phyloP scores from a whole-genome alignment of 2,329 filamentous ascomycete species.

The Orbilia brochopaga region DNA sequence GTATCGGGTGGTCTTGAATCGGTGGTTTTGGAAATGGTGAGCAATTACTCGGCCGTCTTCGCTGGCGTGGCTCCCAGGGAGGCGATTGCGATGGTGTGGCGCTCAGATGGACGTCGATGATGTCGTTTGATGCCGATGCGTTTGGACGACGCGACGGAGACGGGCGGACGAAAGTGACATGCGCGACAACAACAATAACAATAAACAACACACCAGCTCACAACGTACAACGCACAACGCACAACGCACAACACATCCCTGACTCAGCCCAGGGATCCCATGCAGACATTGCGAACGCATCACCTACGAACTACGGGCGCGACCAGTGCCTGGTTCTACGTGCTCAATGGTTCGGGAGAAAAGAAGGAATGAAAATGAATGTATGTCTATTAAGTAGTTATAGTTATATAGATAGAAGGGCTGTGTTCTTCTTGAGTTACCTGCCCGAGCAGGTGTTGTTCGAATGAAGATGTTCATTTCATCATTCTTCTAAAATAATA shows the following conservation, averaged over 20 bases:
- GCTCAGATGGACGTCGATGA: slow-evolving; percentile 27
- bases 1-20: not conserved
- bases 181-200: slow-evolving; percentile 51
- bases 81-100: slow-evolving; percentile 16
- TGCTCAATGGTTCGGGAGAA: no score
- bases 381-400: no score
- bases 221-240: slow-evolving; percentile 29
- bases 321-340: no score
- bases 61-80: slow-evolving; percentile 3
- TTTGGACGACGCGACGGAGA: slow-evolving; percentile 35
- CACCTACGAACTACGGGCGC: no score
- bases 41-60: not conserved
- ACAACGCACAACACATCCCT: slow-evolving; percentile 16
- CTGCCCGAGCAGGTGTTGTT: not conserved
- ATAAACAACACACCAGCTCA: no score
- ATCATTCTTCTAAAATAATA: slow-evolving; percentile 12
- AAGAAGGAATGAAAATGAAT: no score
- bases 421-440: not conserved
- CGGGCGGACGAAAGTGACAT: slow-evolving; percentile 32
- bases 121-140: slow-evolving; percentile 14
- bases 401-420: no score
- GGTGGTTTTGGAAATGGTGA: not conserved
- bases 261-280: not conserved
- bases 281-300: not conserved
- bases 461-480: slow-evolving; percentile 3